Conservation (phyloP, 2,329 filamentous ascomycete species). For the Scorias spongiosa region DNA sequence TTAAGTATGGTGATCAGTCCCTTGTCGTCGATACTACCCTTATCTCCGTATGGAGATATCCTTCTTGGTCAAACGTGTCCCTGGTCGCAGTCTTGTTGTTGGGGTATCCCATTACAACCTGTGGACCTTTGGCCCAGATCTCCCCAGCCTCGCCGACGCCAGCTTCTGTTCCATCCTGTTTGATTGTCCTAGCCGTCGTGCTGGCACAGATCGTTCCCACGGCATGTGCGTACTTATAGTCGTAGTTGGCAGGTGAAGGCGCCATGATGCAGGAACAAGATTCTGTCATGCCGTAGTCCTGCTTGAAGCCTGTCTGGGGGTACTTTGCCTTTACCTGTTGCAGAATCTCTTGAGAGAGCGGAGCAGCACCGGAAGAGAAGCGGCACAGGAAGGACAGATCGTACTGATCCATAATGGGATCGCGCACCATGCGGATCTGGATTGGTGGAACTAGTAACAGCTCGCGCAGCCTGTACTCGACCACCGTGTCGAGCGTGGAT, state of each 20-base stretch:
- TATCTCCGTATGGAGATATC: slow-evolving; percentile 45
- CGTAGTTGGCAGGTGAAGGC: slow-evolving; percentile 40
- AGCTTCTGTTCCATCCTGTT: slow-evolving; percentile 39
- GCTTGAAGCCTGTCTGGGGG: slow-evolving; percentile 46
- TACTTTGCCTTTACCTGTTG: slow-evolving; percentile 40
- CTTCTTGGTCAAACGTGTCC: slow-evolving; percentile 32
- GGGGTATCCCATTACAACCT: slow-evolving; percentile 24
- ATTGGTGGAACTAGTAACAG: slow-evolving; percentile 46
- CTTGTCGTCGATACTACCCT: slow-evolving; percentile 39
- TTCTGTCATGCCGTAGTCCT: slow-evolving; percentile 56
- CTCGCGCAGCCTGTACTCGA: slow-evolving; percentile 39
- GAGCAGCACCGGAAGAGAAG: slow-evolving; percentile 47
- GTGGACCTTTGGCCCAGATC: slow-evolving; percentile 21
- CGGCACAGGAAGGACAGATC: slow-evolving; percentile 40
- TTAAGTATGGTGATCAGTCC: slow-evolving; percentile 44
- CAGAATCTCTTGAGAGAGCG: slow-evolving; percentile 41
- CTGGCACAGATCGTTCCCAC: slow-evolving; percentile 42
- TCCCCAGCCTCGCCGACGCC: slow-evolving; percentile 38
- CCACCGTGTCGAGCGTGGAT: slow-evolving; percentile 38
- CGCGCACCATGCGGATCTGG: slow-evolving; percentile 44
- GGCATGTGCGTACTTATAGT: slow-evolving; percentile 41
- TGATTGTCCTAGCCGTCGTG: slow-evolving; percentile 45
- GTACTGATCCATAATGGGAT: slow-evolving; percentile 39
- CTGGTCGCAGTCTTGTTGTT: slow-evolving; percentile 18
- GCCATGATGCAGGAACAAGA: slow-evolving; percentile 47